Base-by-base conservation (phyloP, 345 rosid genomes). In the Fremontodendron californicum region DNA sequence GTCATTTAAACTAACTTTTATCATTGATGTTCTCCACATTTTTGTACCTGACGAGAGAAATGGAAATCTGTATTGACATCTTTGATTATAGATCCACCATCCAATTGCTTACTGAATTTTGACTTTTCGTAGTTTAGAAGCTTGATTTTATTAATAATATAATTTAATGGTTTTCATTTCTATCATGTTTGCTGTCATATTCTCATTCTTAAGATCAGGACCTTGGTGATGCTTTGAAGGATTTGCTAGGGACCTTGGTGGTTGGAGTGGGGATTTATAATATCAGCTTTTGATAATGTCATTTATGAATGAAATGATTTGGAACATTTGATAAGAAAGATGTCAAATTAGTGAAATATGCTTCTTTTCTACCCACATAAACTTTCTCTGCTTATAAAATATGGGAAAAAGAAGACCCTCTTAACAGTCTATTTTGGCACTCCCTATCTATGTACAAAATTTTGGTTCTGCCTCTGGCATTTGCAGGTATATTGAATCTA, bases 1-100 rank as follows among this genome's bases (percentile, higher is more conserved):
- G 62, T 80, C 57, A 21, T 77, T n/a, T 73, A 62, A 71, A 58
- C 49, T 71, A 66, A 62, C 73, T 57, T 54, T 33, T 77, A 65
- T 37, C 71, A 40, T 77, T 63, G 67, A 55, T 69, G 69, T 79
- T 67, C 43, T 40, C 43, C 7, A 19, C 64, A 71, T 60, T 78
- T 76, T 78, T 69, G 75, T 52, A 13, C 68, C 35, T 23, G 67
- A 64, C 72, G 23, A 39, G 55, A 75, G 64, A 68, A 66, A 60
- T 63, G 23, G 29, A 45, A 23, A 61, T 16, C 43, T 31, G 45
- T 61, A 31, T 37, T 55, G 43, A 39, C 60, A 73, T 54, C 69
- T 45, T 78, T 51, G 71, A 40, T 49, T 71, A 70, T 79, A 73
- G 35, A 37, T 42, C 12, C 55, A 69, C 39, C 73, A 45, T 45